Percentiles rank a stretch among this genome's conserved stretches.
These are phyloP conservation scores for Scheffersomyces segobiensis DNA, from an alignment of 1,139 yeast species.

Conservation along the genomic window DNA sequence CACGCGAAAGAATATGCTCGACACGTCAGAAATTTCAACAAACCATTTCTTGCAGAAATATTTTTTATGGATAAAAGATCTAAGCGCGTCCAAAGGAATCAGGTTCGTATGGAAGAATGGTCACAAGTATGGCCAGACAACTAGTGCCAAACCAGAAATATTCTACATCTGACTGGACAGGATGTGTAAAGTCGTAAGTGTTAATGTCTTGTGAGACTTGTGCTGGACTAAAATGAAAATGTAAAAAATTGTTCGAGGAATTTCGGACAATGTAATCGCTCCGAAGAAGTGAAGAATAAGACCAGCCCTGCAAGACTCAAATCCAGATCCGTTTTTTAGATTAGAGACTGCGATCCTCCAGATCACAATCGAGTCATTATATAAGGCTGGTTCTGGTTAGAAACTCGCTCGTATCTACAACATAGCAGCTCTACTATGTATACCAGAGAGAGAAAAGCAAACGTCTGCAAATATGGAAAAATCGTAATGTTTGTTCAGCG, in stretches of 20 bases:
- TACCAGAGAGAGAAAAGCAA: neutral
- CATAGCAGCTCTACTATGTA: neutral
- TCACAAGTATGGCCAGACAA: too few species aligned
- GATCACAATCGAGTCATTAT: neutral
- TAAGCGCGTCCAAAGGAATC: neutral
- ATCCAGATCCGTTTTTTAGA: neutral
- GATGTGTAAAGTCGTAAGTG: neutral
- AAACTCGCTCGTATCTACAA: neutral
- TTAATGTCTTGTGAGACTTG: neutral
- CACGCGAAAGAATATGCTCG: neutral
- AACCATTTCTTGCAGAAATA: neutral
- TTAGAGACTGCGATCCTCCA: neutral
- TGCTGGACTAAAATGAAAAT: neutral
- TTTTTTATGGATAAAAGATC: neutral
- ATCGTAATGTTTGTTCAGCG: neutral
- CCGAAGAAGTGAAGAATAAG: neutral
- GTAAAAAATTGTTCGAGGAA: neutral
- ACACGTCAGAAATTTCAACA: neutral
- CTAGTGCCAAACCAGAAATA: neutral
- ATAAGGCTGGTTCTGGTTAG: neutral
- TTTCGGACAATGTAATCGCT: neutral
- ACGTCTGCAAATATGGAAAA: neutral
- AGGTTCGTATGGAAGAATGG: neutral
- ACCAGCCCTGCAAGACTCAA: neutral
- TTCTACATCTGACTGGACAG: neutral